These are phyloP conservation scores for Lotmaria passim DNA, from an alignment of 208 protist genomes.

Conservation along the genomic window DNA sequence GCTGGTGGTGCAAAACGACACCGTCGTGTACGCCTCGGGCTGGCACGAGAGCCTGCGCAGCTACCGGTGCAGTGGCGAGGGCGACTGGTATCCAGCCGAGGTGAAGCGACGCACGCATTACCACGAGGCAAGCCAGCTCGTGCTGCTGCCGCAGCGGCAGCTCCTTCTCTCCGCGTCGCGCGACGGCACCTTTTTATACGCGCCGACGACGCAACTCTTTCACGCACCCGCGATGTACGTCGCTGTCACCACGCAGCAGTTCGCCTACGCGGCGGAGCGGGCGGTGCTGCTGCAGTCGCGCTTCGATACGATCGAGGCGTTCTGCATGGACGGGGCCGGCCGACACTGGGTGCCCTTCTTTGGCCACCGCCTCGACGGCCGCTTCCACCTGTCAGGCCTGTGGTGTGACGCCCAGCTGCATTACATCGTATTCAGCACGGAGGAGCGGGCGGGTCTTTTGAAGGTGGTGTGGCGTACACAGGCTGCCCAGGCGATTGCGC, in stretches of 20 bases:
- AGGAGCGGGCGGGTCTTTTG: constrained; percentile 74
- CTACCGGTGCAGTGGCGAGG: constrained; percentile 34
- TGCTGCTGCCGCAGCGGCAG: constrained; percentile 48
- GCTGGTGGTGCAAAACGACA: constrained; percentile 38
- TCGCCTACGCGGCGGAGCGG: constrained; percentile 61
- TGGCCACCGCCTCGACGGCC: constrained; percentile 63
- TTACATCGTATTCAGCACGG: constrained; percentile 79
- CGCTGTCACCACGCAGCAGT: constrained; percentile 64
- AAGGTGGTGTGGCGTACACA: constrained; percentile 58
- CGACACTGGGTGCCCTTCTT: constrained; percentile 78
- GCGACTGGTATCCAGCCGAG: constrained; percentile 79
- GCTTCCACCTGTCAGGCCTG: constrained; percentile 69
- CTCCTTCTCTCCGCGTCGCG: constrained; percentile 81
- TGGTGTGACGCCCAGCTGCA: constrained; percentile 74
- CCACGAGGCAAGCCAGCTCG: constrained; percentile 82
- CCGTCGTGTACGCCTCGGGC: constrained; percentile 75
- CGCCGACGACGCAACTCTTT: constrained; percentile 63
- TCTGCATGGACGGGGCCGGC: constrained; percentile 49
- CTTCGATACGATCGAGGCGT: constrained; percentile 74
- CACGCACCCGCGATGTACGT: constrained; percentile 79
- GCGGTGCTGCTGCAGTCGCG: constrained; percentile 76
- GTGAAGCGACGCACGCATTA: constrained; percentile 92
- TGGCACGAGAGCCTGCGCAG: constrained; percentile 89
- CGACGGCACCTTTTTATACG: constrained; percentile 85
- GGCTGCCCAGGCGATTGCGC: constrained; percentile 41